phyloP scores from a whole-genome alignment of 495 filamentous ascomycete genomes.

The Tuber umbilicatum region DNA sequence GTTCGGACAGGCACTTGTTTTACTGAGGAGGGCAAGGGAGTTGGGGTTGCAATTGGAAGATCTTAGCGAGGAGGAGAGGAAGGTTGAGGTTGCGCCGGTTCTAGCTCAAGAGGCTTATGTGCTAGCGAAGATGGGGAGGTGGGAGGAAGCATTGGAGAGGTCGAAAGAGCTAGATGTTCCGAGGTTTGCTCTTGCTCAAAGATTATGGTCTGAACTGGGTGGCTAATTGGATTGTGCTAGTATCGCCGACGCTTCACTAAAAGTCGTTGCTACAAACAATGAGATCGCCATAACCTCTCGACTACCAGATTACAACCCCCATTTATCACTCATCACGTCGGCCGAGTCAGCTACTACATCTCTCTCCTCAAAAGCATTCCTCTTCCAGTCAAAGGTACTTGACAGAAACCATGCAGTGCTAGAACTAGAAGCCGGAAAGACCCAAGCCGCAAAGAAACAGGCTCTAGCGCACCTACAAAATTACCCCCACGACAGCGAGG shows the following conservation, averaged over 20 bases:
- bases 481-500: conserved; percentile 19
- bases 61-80: conserved; percentile 72
- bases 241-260: conserved; percentile 70
- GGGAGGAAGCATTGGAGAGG: conserved; percentile 63
- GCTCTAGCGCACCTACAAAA: conserved; percentile 44
- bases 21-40: conserved; percentile 77
- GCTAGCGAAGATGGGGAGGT: conserved; percentile 62
- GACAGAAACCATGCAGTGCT: conserved; percentile 62
- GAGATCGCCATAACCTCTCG: conserved; percentile 52
- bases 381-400: conserved; percentile 64
- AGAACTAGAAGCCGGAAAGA: conserved; percentile 74
- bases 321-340: conserved; percentile 53
- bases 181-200: conserved; percentile 49
- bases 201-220: not conserved
- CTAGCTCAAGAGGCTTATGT: conserved; percentile 80
- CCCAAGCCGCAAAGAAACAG: conserved; percentile 53
- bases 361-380: conserved; percentile 49
- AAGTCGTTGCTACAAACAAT: conserved; percentile 74
- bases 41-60: conserved; percentile 52
- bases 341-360: conserved; percentile 53
- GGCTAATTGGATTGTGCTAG: conserved; percentile 49
- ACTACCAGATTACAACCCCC: conserved; percentile 62
- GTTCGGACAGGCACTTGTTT: conserved; percentile 62
- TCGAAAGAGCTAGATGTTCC: conserved; percentile 57
- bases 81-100: conserved; percentile 76